phyloP scores from a whole-genome alignment of 2,329 filamentous ascomycete genomes.

The Sclerotinia minor region DNA sequence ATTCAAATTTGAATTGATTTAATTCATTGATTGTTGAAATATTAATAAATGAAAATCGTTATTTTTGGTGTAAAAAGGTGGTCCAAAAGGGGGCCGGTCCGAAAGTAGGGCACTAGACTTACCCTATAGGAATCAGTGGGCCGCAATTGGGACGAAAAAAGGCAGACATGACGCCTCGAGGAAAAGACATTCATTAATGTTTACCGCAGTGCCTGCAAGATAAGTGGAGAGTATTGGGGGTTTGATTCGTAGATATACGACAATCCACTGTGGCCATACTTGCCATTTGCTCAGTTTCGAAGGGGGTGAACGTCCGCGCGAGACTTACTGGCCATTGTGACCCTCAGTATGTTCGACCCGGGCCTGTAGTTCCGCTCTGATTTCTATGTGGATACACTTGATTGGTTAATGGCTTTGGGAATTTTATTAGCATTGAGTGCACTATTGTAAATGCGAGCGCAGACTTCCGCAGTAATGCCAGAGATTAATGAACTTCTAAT shows the following conservation, averaged over 20 bases:
- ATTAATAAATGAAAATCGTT: too few relatives aligned
- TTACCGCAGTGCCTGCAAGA: neutral
- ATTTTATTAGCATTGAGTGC: neutral
- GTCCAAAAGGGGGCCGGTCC: too few relatives aligned
- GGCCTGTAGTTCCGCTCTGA: neutral
- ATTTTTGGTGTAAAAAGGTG: too few relatives aligned
- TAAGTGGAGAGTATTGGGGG: neutral
- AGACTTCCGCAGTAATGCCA: neutral
- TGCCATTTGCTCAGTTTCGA: neutral
- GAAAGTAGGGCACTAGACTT: too few relatives aligned
- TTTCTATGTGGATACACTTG: neutral
- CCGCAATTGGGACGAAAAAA: neutral
- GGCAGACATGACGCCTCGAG: neutral
- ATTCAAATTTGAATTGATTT: too few relatives aligned
- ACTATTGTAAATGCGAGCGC: neutral
- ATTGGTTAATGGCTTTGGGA: neutral
- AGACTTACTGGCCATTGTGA: neutral
- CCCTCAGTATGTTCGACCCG: neutral
- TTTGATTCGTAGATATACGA: slow-evolving; percentile 1
- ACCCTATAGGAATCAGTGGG: neutral
- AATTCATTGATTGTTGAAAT: too few relatives aligned
- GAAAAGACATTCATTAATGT: neutral
- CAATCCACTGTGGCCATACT: neutral
- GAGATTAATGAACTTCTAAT: neutral
- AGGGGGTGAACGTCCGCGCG: neutral